Evolutionary conservation across 306 rosid genomes (phyloP).

Genomic region (Vigna radiata): DNA sequence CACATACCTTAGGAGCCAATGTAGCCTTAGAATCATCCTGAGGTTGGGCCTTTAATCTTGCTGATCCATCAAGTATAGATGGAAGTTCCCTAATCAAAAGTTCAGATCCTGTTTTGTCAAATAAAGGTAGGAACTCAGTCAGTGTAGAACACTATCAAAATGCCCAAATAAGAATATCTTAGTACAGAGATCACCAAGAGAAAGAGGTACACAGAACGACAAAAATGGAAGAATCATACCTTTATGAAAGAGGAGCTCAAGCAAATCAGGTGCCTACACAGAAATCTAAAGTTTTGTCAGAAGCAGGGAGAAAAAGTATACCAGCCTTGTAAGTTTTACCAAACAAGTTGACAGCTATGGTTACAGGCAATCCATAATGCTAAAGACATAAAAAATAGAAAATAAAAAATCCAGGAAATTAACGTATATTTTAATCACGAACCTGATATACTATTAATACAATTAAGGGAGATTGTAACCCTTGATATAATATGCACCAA

Average conservation of each 20-base stretch:
- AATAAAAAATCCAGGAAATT: not conserved
- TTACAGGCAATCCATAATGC: not conserved
- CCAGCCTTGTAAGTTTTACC: conserved; percentile 23
- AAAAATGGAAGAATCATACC: conserved; percentile 54
- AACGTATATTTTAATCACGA: not conserved
- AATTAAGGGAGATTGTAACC: not conserved
- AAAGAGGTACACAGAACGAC: conserved; percentile 30
- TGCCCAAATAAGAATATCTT: conserved; percentile 13
- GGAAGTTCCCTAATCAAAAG: conserved; percentile 81
- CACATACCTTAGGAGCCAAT: conserved; percentile 83
- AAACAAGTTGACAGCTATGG: conserved; percentile 24
- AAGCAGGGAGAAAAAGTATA: conserved; percentile 27
- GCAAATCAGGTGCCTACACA: conserved; percentile 90
- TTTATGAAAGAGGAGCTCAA: conserved; percentile 70
- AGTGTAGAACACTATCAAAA: conserved; percentile 33
- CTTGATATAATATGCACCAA: conserved; percentile 24
- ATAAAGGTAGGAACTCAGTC: conserved; percentile 32
- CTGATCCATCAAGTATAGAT: conserved; percentile 86
- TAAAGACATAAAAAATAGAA: not conserved
- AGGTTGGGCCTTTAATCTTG: conserved; percentile 66
- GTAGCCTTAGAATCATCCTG: conserved; percentile 83
- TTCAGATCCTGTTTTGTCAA: conserved; percentile 65
- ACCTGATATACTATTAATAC: not conserved
- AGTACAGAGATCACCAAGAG: conserved; percentile 1
- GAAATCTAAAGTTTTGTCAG: conserved; percentile 50